Evolutionary conservation across 2,329 filamentous ascomycete genomes (phyloP).

Genomic region (Fusarium devonianum): DNA sequence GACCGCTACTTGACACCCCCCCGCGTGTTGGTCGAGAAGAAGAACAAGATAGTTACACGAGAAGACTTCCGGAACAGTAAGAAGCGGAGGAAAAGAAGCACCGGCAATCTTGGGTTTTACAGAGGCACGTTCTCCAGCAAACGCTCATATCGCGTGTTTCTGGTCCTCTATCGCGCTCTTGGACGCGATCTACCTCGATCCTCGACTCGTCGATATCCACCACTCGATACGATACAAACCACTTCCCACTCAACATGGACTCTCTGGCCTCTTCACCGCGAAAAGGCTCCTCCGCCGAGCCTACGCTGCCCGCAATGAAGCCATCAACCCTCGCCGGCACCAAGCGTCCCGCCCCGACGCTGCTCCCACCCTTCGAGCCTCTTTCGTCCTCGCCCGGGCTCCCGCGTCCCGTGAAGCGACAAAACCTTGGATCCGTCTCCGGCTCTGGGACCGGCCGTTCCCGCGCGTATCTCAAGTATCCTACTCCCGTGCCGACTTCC

Average conservation of each 20-base stretch:
- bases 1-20: slow-evolving; percentile 4
- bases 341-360: slow-evolving; percentile 70
- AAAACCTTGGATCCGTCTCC: slow-evolving; percentile 51
- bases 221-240: slow-evolving; percentile 5
- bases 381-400: slow-evolving; percentile 79
- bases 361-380: slow-evolving; percentile 82
- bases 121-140: neutral
- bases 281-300: slow-evolving; percentile 43
- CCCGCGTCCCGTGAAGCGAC: slow-evolving; percentile 73
- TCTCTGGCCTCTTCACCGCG: slow-evolving; percentile 47
- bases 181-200: slow-evolving; percentile 28
- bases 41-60: neutral
- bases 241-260: slow-evolving; percentile 45
- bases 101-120: neutral
- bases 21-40: slow-evolving; percentile 4
- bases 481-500: slow-evolving; percentile 92
- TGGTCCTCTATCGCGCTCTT: slow-evolving; percentile 11
- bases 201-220: neutral
- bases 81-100: slow-evolving; percentile 4
- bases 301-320: slow-evolving; percentile 44
- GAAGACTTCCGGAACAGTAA: neutral
- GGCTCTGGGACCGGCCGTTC: slow-evolving; percentile 24
- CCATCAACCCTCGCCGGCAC: slow-evolving; percentile 50
- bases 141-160: slow-evolving; percentile 17
- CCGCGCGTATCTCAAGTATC: slow-evolving; percentile 73